Conservation (phyloP, 768 basidiomycete species). For the Tylopilus balloui region DNA sequence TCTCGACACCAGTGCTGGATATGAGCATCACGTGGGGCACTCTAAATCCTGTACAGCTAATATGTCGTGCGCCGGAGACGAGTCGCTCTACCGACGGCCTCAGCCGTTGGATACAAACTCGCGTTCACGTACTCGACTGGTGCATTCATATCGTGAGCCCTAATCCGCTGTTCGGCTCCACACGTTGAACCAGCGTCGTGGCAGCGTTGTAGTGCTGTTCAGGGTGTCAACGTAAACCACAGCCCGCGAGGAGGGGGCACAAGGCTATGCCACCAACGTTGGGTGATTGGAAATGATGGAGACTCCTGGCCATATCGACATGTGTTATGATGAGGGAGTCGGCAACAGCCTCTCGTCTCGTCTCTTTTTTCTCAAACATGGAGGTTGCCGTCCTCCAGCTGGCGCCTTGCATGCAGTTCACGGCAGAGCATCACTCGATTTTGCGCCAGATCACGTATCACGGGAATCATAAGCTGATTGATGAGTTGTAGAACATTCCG, state of each 20-base stretch:
- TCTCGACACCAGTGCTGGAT: conserved; percentile 4
- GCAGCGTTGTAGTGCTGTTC: conserved; percentile 18
- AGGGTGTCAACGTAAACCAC: conserved; percentile 30
- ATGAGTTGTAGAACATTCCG: conserved; percentile 13
- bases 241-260: conserved; percentile 19
- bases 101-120: conserved; percentile 17
- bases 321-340: conserved; percentile 10
- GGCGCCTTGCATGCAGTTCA: conserved; percentile 18
- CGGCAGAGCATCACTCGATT: conserved; percentile 15
- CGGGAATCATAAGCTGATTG: conserved; percentile 22
- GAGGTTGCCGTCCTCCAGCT: conserved; percentile 7
- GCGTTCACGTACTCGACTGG: conserved; percentile 25
- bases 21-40: conserved; percentile 18
- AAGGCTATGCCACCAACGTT: conserved; percentile 18
- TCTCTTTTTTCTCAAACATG: conserved; percentile 8
- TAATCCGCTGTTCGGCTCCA: conserved; percentile 8
- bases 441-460: conserved; percentile 19
- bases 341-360: conserved; percentile 7
- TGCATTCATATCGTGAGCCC: conserved; percentile 20
- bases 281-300: conserved; percentile 16
- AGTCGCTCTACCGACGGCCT: conserved; percentile 22
- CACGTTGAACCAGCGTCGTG: conserved; percentile 24
- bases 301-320: conserved; percentile 10
- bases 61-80: conserved; percentile 17
- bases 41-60: conserved; percentile 7